Base-by-base conservation (phyloP, 129 eudicot species). In the Mikania micrantha region DNA sequence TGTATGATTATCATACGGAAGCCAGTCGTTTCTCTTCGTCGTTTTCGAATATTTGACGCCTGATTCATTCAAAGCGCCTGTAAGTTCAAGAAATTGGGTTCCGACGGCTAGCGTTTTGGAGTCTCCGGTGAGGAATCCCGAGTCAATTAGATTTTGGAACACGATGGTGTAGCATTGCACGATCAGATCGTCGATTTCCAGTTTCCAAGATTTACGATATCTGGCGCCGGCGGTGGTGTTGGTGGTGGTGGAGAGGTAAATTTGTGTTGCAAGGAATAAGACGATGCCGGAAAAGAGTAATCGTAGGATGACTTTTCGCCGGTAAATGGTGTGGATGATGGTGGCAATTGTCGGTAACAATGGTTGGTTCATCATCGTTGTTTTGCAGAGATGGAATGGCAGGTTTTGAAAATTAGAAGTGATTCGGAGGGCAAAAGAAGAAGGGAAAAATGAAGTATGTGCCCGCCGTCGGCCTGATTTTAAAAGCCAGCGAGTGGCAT, bases 61-160 rank as follows among this genome's bases (percentile, higher is more conserved):
- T 28, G 68, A 16, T 32, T 74, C 71, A 31, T 22, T 60, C 64
- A 89, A 40, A 0, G 93, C 90, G 16, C 1, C 17, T 8, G 77
- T 54, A 21, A 70, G 85, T 13, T 64, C 39, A 0, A 66, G 74
- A 1, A 71, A 28, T 1, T 65, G 66, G 19, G 79, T 36, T 7
- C 78, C 93, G 53, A 85, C 38, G 53, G 81, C 66, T 45, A 85
- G 84, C 17, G 85, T 45, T 42, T 77, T 85, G 4, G 89, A 80
- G 7, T 76, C 20, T 4, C 64, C 65, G 8, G 82, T 29, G 41
- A 88, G 74, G 50, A 47, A 80, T 13, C 82, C 81, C 13, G 85
- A 80, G 49, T 79, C 36, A 1, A 81, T 74, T 27, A 89, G 22
- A 17, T 85, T 76, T 32, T 81, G 80, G 77, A 85, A 85, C 10